A percentile compares a stretch with the other conserved stretches of the same genome.
Evolutionary conservation across 305 asterid species (phyloP).

Genomic region (Fraxinus nigra): DNA sequence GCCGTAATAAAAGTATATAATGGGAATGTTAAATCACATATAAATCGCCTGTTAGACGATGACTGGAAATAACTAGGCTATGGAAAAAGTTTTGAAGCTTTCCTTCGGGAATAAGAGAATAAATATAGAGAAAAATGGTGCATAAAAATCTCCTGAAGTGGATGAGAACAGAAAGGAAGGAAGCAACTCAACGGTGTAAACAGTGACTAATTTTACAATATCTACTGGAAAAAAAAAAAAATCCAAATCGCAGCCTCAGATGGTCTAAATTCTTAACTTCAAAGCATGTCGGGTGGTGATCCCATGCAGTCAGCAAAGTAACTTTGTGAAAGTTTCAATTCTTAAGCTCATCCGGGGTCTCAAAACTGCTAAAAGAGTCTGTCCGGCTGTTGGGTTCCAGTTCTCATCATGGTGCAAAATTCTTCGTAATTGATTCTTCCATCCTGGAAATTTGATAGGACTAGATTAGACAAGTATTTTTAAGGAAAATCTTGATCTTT

Average conservation of each 20-base stretch:
- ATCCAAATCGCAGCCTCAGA: background rate
- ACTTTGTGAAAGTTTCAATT: background rate
- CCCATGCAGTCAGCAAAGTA: background rate
- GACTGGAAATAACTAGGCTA: background rate
- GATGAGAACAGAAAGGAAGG: background rate
- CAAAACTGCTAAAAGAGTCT: conserved; percentile 39
- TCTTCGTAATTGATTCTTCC: conserved; percentile 84
- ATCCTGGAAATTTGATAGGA: conserved; percentile 44
- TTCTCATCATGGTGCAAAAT: conserved; percentile 87
- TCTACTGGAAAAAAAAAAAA: background rate
- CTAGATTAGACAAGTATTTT: background rate
- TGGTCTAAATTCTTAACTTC: background rate
- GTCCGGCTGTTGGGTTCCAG: conserved; percentile 56
- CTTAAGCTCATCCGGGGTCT: background rate
- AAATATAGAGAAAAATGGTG: background rate
- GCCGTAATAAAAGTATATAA: too few relatives aligned
- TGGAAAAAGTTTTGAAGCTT: background rate
- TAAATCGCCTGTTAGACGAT: background rate
- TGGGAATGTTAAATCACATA: background rate
- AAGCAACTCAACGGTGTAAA: background rate
- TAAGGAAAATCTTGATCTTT: background rate
- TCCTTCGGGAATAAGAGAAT: background rate
- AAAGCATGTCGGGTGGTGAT: background rate
- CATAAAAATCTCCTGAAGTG: background rate
- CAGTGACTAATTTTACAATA: background rate